phyloP scores from a whole-genome alignment of 2,329 filamentous ascomycete species.

The Tolypocladium sp. region DNA sequence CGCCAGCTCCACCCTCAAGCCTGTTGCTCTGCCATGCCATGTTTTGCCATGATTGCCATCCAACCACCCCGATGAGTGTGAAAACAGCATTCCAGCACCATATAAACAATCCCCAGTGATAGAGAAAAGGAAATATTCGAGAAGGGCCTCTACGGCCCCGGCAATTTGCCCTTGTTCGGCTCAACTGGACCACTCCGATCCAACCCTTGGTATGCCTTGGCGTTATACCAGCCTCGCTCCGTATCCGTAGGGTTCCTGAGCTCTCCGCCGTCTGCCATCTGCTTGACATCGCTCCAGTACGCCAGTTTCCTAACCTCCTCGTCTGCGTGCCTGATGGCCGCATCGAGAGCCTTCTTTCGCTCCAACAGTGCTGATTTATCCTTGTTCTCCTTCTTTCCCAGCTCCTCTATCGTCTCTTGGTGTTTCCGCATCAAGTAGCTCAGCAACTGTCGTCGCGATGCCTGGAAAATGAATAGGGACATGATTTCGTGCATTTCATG shows the following conservation, averaged over 20 bases:
- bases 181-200: slow-evolving; percentile 42
- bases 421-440: slow-evolving; percentile 55
- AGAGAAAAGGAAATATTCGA: neutral
- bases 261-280: slow-evolving; percentile 49
- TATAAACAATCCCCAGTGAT: neutral
- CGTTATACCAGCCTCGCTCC: slow-evolving; percentile 24
- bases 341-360: slow-evolving; percentile 59
- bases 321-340: slow-evolving; percentile 67
- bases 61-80: neutral
- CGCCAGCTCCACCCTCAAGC: neutral
- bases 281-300: slow-evolving; percentile 79
- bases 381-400: slow-evolving; percentile 29
- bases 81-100: no score
- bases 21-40: neutral
- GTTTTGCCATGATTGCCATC: no score
- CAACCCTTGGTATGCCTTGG: slow-evolving; percentile 37
- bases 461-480: slow-evolving; percentile 81
- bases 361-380: slow-evolving; percentile 20
- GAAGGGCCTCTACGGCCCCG: neutral
- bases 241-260: slow-evolving; percentile 32
- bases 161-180: slow-evolving; percentile 16
- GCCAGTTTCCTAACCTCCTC: slow-evolving; percentile 73
- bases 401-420: slow-evolving; percentile 27
- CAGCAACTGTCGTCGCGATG: slow-evolving; percentile 70
- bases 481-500: slow-evolving; percentile 78